Percentiles rank a stretch among this genome's conserved stretches.
Conservation (phyloP, 2,329 filamentous ascomycete species). For the Colletotrichum cereale region DNA sequence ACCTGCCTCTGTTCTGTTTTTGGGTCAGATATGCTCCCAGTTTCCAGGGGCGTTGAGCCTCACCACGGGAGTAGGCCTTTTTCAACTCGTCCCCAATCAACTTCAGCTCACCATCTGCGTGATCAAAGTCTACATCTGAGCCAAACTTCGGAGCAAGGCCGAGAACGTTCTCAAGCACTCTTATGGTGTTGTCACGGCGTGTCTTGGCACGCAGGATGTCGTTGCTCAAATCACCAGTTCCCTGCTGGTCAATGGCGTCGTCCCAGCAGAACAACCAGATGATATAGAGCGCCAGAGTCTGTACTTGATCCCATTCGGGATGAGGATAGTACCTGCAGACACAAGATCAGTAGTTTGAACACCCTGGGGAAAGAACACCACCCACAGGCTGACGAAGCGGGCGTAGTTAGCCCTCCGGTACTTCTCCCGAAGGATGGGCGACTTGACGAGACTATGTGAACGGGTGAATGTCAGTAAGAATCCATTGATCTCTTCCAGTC, state of each 20-base stretch:
- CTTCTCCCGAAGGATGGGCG: conserved; percentile 16
- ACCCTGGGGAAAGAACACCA: neutral
- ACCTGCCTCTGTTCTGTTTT: conserved; percentile 23
- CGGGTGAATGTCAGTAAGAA: neutral
- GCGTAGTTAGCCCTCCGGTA: conserved; percentile 29
- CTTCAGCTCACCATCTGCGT: conserved; percentile 45
- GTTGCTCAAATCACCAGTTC: conserved; percentile 43
- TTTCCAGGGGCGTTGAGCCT: neutral
- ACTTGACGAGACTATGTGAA: conserved; percentile 12
- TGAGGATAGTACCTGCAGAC: conserved; percentile 43
- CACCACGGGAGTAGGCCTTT: conserved; percentile 21
- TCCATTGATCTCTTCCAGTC: no score
- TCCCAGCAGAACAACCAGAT: conserved; percentile 52
- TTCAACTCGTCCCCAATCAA: conserved; percentile 42
- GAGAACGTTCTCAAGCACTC: conserved; percentile 41
- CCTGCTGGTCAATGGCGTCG: conserved; percentile 49
- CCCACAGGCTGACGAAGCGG: conserved; percentile 35
- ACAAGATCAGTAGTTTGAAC: neutral
- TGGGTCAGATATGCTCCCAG: neutral
- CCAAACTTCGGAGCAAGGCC: conserved; percentile 16
- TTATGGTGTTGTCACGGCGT: conserved; percentile 45
- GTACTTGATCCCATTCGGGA: conserved; percentile 39
- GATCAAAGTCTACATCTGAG: conserved; percentile 29
- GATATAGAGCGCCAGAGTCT: conserved; percentile 44
- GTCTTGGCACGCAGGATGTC: conserved; percentile 46